These are phyloP conservation scores for Magnusiomyces sp. DNA, from an alignment of 1,139 yeast genomes.

Conservation along the genomic window DNA sequence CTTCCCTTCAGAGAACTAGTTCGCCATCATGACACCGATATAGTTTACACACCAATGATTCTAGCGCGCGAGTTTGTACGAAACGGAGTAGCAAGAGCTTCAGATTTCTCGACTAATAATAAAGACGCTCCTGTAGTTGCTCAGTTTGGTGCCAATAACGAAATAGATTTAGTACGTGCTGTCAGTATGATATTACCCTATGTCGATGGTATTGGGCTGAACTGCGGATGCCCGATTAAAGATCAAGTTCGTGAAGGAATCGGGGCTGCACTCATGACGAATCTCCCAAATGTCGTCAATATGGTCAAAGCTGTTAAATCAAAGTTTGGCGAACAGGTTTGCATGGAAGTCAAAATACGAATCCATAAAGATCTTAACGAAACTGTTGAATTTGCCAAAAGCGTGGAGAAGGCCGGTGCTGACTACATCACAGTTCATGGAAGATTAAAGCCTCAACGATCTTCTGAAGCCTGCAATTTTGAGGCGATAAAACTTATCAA, in stretches of 20 bases:
- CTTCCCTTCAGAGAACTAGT: constrained; percentile 81
- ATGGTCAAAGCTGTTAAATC: constrained; percentile 80
- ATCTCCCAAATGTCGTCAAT: constrained; percentile 68
- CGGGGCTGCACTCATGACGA: constrained; percentile 89
- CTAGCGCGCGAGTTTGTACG: constrained; percentile 91
- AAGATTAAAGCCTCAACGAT: constrained; percentile 73
- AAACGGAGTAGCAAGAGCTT: constrained; percentile 65
- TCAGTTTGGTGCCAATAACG: constrained; percentile 88
- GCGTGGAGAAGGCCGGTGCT: constrained; percentile 79
- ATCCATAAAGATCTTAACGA: constrained; percentile 69
- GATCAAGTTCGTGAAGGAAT: constrained; percentile 95
- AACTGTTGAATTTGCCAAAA: constrained; percentile 63
- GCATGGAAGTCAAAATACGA: constrained; percentile 85
- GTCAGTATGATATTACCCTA: constrained; percentile 84
- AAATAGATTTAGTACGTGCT: constrained; percentile 72
- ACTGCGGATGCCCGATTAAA: constrained; percentile 95
- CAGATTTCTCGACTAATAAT: constrained; percentile 77
- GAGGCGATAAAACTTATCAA: constrained; percentile 71
- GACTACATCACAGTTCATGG: constrained; percentile 95
- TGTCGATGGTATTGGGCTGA: constrained; percentile 89
- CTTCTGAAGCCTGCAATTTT: constrained; percentile 71
- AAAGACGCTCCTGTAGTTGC: constrained; percentile 67
- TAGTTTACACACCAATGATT: constrained; percentile 94
- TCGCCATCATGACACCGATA: constrained; percentile 65
- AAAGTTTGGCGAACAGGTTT: constrained; percentile 57